Evolutionary conservation across 2,329 filamentous ascomycete species (phyloP).

Genomic region (Aspergillus fumigatus): DNA sequence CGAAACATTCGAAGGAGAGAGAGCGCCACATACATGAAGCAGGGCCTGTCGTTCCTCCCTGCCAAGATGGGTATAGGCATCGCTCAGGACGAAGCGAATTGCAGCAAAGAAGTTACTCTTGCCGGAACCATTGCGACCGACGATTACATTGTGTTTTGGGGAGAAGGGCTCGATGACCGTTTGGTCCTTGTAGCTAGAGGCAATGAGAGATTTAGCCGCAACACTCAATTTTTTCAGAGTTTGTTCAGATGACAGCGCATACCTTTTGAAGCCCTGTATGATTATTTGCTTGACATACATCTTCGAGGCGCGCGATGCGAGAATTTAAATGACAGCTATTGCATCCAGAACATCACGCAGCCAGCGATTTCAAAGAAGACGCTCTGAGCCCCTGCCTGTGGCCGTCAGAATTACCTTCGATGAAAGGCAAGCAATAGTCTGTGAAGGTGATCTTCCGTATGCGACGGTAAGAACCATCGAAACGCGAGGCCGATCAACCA

Average conservation of each 20-base stretch:
- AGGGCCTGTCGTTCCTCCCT: conserved; percentile 93
- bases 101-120: conserved; percentile 99
- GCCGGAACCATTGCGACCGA: conserved; percentile 96
- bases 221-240: not conserved
- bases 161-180: conserved; percentile 98
- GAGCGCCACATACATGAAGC: conserved; percentile 60
- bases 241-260: conserved; percentile 16
- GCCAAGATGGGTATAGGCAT: conserved; percentile 94
- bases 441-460: conserved; percentile 2
- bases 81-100: conserved; percentile 95
- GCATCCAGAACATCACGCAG: conserved; percentile 28
- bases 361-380: conserved; percentile 7
- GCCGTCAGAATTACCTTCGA: not conserved
- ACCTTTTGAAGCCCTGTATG: conserved; percentile 99
- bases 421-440: conserved; percentile 1
- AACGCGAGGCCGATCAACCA: conserved; percentile 19
- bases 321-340: conserved; percentile 16
- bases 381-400: not conserved
- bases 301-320: conserved; percentile 34
- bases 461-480: conserved; percentile 12
- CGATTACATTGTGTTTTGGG: conserved; percentile 94
- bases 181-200: conserved; percentile 91
- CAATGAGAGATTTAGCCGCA: not conserved
- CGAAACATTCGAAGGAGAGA: not conserved
- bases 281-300: conserved; percentile 99